Evolutionary conservation across 176 grass and related monocot species (phyloP), one percentile per base, ranked within the genome.

Genomic region (Carex myosuroides): DNA sequence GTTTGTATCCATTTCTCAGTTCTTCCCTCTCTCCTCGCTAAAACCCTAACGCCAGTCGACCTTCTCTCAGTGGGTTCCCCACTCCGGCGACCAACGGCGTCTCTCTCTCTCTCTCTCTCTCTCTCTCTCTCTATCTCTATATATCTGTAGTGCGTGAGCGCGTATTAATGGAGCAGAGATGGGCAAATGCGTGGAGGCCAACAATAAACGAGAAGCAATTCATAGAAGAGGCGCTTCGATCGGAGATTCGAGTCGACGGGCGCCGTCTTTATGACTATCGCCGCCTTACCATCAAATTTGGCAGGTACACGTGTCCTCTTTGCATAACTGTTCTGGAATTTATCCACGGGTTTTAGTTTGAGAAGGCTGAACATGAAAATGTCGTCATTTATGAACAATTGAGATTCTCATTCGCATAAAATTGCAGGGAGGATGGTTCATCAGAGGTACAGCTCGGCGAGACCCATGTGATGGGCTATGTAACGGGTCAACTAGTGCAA

Each of bases 211-310:
- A 98, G 89, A 89, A 86, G 76, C 87, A 83, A 10, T 98, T 98
- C 88, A 93, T 98, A 17, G 86, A 95, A 81, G 16, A 67, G 0
- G 91, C 92, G 5, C 86, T 98, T 79, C 79, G 81, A 30, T 87
- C 91, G 54, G 93, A 98, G 81, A 82, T 92, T 62, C 91, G 96
- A 50, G 87, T 98, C 29, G 96, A 99, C 66, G 96, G 91, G 57
- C 96, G 93, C 75, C 91, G 91, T 78, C 90, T 89, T 63, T 99
- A 93, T 42, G 96, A 99, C 80, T 95, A 92, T 84, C 96, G 91
- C 71, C 84, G 68, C 5, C 86, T 99, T 86, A 85, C 80, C 3
- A 93, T 99, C 83, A 85, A 80, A 75, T 95, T 99, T 71, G 96
- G 96, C 35, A 92, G 91, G 93, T 91, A 56, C 21, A 22, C 77